Percentiles rank a stretch among this genome's conserved stretches.
phyloP scores from a whole-genome alignment of 208 protist genomes.

The Naegleria fowleri region DNA sequence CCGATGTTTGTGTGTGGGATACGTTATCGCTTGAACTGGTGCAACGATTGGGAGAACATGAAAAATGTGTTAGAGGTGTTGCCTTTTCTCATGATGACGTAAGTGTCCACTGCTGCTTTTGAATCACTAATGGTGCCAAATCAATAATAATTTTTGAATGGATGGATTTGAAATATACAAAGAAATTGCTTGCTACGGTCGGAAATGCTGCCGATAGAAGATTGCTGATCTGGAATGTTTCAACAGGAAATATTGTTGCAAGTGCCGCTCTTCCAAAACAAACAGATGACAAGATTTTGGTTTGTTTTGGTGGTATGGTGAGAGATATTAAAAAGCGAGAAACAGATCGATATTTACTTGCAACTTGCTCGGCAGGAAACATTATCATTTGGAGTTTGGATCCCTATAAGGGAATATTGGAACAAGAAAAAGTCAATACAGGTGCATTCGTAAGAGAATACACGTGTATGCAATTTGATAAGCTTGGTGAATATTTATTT shows the following conservation, averaged over 20 bases:
- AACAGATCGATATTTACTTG: constrained; percentile 44
- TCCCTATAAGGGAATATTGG: constrained; percentile 24
- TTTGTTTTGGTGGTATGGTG: constrained; percentile 40
- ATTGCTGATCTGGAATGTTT: constrained; percentile 44
- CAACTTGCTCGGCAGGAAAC: background rate
- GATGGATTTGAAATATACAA: too few relatives aligned
- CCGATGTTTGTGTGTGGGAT: constrained; percentile 39
- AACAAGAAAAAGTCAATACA: constrained; percentile 21
- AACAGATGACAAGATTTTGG: background rate
- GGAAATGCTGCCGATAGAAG: constrained; percentile 26
- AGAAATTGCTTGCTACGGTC: constrained; percentile 35
- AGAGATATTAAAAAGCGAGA: constrained; percentile 47
- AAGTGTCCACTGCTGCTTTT: background rate
- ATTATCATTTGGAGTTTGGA: constrained; percentile 41
- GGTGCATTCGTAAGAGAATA: constrained; percentile 30
- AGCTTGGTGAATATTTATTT: constrained; percentile 47
- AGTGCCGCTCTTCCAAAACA: background rate
- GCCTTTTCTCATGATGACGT: constrained; percentile 37
- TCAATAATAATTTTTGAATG: background rate
- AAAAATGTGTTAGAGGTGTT: constrained; percentile 31
- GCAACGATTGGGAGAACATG: constrained; percentile 39
- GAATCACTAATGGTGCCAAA: background rate
- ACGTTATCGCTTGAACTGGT: background rate
- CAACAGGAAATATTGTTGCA: constrained; percentile 43
- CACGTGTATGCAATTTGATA: constrained; percentile 37